Evolutionary conservation across 371 early-diverging fungal species (phyloP), one percentile per base, ranked within the genome.

Genomic region (Quaeritorhiza haematococci): DNA sequence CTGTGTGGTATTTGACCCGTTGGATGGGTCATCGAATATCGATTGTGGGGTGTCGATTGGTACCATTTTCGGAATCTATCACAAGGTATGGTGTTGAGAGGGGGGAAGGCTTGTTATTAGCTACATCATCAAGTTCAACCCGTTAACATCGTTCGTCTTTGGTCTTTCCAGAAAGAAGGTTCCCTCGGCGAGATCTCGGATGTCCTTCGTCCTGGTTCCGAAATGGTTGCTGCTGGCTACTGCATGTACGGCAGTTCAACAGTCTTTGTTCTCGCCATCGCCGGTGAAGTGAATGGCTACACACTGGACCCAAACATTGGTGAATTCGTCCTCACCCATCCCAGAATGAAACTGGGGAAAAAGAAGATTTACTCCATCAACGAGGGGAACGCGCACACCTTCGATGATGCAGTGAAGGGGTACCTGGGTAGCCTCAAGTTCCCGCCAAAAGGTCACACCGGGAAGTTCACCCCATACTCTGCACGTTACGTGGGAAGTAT

Each of bases 21-120:
- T 97, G 32, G 97, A 97, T 71, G 98, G 98, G 49, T 86, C 86
- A 59, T 90, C 91, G 75, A 97, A 97, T 79, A 97, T 97, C 69
- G 98, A 97, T 67, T 93, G 94, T 65, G 98, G 96, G 78, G 95
- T 96, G 35, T 91, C 92, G 42, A 90, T 97, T 52, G 98, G 98
- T 72, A 96, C 98, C 29, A 97, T 97, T 69, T 97, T 97, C 78
- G 96, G 96, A 59, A 93, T 97, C 68, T 97, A 93, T 83, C 81
- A 83, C 62, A 90, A 77, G 71, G 84, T 77, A 10, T n/a, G n/a
- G 38, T 38, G 10, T 38, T 38, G 38, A 38, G 38, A n/a, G 38
- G n/a, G n/a, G 10, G 10, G 38, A n/a, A n/a, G 10, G 38, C n/a
- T 38, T 10, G 38, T 38, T n/a, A n/a, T n/a, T n/a, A n/a, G n/a